Base-by-base conservation (phyloP, 1,284 basidiomycete genomes). In the Cryptococcus depauperatus region DNA sequence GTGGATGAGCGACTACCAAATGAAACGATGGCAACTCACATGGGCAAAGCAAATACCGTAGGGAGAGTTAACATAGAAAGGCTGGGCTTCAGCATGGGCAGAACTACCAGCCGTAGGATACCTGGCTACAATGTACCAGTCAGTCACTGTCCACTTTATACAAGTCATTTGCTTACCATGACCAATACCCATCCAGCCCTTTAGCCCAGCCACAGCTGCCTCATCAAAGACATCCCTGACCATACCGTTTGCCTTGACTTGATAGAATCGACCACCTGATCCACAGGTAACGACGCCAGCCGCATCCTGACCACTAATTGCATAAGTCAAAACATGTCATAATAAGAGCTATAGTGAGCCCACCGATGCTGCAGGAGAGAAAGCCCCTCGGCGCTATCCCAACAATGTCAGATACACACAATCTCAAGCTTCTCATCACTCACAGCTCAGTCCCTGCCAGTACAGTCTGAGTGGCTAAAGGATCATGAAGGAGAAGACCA, bases 231-330 rank as follows among this genome's bases (percentile, higher is more conserved):
- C 86, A 69, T 99, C 95, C 47, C 93, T 80, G 60, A 99, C 93
- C 95, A 99, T 98, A 35, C 95, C 95, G 69, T 98, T 99, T n/a
- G 91, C 89, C 74, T 99, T 99, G 77, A 87, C 91, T 70, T 99
- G 95, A 71, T 86, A 93, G 71, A 99, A 88, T 37, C 92, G 82
- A 37, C 95, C 95, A 64, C 90, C 90, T 14, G 82, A 79, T 3
- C 92, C 95, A 68, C 95, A 95, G 38, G 95, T 98, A 49, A 99
- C 85, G 62, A 98, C 85, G 44, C 95, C 95, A 54, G 92, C 96
- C 1, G 95, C 95, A 77, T 99, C 93, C 69, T 99, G 93, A 27
- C 93, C 93, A 65, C 66, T 69, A 51, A 47, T 19, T 30, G 39
- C 28, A 16, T 26, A 57, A 32, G 5, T 10, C 6, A 22, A 37